Percentiles rank a stretch among this genome's conserved stretches.
Evolutionary conservation across 805 yeast genomes (phyloP).

Genomic region (Ogataea degrootiae): DNA sequence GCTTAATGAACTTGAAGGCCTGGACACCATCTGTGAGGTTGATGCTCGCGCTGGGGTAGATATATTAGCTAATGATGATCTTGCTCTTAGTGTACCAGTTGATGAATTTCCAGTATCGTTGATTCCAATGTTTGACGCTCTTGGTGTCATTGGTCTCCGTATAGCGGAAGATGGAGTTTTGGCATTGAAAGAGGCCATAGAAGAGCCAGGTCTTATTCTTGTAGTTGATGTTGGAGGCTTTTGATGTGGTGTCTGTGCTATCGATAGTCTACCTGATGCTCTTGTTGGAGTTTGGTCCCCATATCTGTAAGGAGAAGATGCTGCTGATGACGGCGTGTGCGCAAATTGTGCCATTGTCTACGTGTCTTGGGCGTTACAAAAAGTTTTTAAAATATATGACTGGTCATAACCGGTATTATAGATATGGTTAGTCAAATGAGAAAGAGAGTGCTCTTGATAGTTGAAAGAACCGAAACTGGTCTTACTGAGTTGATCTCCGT

Average conservation of each 20-base stretch:
- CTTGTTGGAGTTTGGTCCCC: constrained; percentile 11
- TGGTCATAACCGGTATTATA: too few species aligned
- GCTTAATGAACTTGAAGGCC: constrained; percentile 20
- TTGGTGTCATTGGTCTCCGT: constrained; percentile 17
- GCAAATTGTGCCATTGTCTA: constrained; percentile 15
- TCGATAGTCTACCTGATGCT: constrained; percentile 1
- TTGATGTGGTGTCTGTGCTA: not conserved
- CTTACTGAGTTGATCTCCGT: too few species aligned
- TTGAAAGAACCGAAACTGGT: too few species aligned
- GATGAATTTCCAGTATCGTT: not conserved
- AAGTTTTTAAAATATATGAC: not conserved
- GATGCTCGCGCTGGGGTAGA: constrained; percentile 16
- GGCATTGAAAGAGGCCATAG: constrained; percentile 7
- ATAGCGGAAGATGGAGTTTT: constrained; percentile 13
- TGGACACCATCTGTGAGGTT: constrained; percentile 5
- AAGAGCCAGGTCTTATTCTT: constrained; percentile 17
- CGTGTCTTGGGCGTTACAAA: not conserved
- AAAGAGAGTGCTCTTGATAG: too few species aligned
- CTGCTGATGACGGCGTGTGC: constrained; percentile 8
- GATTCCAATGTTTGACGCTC: constrained; percentile 4
- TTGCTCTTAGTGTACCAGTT: constrained; percentile 10
- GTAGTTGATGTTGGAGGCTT: constrained; percentile 10
- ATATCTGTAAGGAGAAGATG: constrained; percentile 11
- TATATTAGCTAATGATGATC: constrained; percentile 17
- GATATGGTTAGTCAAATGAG: too few species aligned